Percentiles rank a stretch among this genome's conserved stretches.
Evolutionary conservation across 1,284 basidiomycete species (phyloP).

Genomic region (Ceraceosorus guamensis): DNA sequence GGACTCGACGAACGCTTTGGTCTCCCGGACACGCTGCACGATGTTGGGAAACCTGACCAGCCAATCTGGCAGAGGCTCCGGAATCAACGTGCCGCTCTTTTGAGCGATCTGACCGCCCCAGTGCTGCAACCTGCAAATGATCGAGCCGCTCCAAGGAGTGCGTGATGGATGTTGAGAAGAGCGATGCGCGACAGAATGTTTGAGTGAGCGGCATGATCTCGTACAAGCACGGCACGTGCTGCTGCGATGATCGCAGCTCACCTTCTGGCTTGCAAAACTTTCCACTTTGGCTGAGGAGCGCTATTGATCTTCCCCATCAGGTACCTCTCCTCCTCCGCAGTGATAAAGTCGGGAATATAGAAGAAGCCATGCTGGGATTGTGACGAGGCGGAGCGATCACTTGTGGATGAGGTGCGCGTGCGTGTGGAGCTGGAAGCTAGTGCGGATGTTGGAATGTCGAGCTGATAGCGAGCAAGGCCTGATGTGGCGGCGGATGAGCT

Average conservation of each 20-base stretch:
- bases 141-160: conserved; percentile 4
- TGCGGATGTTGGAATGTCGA: too few relatives aligned
- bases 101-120: conserved; percentile 26
- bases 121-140: conserved; percentile 27
- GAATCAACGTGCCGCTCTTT: conserved; percentile 58
- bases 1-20: conserved; percentile 65
- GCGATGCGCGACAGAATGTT: neutral
- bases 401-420: too few relatives aligned
- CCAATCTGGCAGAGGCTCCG: conserved; percentile 62
- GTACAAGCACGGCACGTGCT: neutral
- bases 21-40: conserved; percentile 58
- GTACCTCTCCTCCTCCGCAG: conserved; percentile 68
- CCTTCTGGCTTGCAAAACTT: conserved; percentile 70
- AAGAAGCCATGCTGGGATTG: conserved; percentile 36
- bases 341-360: conserved; percentile 69
- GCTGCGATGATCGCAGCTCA: conserved; percentile 2
- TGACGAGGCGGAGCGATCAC: too few relatives aligned
- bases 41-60: conserved; percentile 62
- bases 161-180: neutral
- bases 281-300: conserved; percentile 76
- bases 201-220: neutral
- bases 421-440: too few relatives aligned
- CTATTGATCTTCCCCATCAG: conserved; percentile 66
- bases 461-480: too few relatives aligned
- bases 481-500: too few relatives aligned